phyloP scores from a whole-genome alignment of 805 yeast species.

The Tetrapisispora arboricola region DNA sequence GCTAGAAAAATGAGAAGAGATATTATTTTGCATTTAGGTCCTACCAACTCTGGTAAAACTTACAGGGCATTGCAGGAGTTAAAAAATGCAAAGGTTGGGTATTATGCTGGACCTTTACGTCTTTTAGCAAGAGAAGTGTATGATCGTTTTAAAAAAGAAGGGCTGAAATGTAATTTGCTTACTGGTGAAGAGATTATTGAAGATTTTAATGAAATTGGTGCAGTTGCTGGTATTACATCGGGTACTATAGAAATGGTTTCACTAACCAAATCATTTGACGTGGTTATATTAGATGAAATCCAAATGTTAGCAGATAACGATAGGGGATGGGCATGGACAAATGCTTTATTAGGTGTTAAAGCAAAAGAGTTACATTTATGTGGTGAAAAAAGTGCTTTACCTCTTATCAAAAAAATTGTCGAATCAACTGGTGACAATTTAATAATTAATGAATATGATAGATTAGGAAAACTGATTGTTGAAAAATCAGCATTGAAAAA shows the following conservation, averaged over 20 bases:
- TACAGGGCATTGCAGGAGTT: constrained; percentile 67
- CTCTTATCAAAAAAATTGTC: constrained; percentile 48
- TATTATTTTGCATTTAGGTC: constrained; percentile 90
- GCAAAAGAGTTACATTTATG: constrained; percentile 86
- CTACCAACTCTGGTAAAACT: constrained; percentile 95
- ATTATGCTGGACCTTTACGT: constrained; percentile 90
- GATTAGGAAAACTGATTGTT: constrained; percentile 63
- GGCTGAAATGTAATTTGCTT: constrained; percentile 65
- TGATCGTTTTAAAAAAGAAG: constrained; percentile 62
- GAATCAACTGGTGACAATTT: constrained; percentile 71
- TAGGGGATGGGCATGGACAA: constrained; percentile 93
- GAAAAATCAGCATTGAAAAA: constrained; percentile 32
- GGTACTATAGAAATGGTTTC: constrained; percentile 94
- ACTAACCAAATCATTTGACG: constrained; percentile 56
- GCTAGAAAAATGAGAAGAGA: constrained; percentile 74
- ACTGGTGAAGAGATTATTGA: constrained; percentile 94
- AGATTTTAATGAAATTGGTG: constrained; percentile 58
- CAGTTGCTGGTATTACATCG: constrained; percentile 62
- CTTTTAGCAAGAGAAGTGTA: constrained; percentile 85
- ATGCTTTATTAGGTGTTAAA: constrained; percentile 74
- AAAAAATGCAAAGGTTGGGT: constrained; percentile 59
- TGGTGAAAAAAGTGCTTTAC: constrained; percentile 85
- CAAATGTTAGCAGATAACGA: constrained; percentile 79
- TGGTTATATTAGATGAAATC: constrained; percentile 89
- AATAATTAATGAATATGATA: constrained; percentile 55